phyloP scores from a whole-genome alignment of 1,284 basidiomycete genomes.

The Heterobasidion parviporum region DNA sequence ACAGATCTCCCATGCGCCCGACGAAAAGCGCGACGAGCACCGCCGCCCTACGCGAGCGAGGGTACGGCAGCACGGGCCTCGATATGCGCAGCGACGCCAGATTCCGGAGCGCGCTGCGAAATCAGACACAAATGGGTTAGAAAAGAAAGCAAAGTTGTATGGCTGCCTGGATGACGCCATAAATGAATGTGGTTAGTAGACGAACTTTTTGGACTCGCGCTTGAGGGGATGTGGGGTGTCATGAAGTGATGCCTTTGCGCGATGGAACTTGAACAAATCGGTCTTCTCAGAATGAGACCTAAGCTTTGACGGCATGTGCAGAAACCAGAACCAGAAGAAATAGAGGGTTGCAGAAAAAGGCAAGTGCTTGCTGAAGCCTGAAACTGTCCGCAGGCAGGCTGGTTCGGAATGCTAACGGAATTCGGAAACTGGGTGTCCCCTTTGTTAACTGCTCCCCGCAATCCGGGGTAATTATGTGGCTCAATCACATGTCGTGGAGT shows the following conservation, averaged over 20 bases:
- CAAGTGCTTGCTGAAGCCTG: too few relatives aligned
- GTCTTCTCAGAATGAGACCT: not conserved
- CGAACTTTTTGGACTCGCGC: conserved; percentile 37
- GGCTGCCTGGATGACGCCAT: too few relatives aligned
- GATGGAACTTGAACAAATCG: conserved; percentile 34
- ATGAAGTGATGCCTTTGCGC: conserved; percentile 28
- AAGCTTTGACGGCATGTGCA: not conserved
- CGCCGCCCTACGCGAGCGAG: conserved; percentile 54
- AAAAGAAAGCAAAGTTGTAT: not conserved
- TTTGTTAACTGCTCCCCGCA: too few relatives aligned
- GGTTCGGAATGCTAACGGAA: too few relatives aligned
- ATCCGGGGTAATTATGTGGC: too few relatives aligned
- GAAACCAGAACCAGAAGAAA: not conserved
- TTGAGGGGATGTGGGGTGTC: conserved; percentile 37
- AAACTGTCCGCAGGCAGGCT: too few relatives aligned
- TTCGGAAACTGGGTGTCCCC: too few relatives aligned
- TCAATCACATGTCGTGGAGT: too few relatives aligned
- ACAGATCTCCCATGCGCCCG: conserved; percentile 72
- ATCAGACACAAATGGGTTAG: not conserved
- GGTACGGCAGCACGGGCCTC: conserved; percentile 30
- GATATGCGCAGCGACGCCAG: conserved; percentile 46
- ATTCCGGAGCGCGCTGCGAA: conserved; percentile 51
- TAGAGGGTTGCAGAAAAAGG: too few relatives aligned
- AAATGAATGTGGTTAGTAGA: not conserved
- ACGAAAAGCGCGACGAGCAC: conserved; percentile 78